These are phyloP conservation scores for Teunomyces panamensis DNA, from an alignment of 805 yeast genomes.

Conservation along the genomic window DNA sequence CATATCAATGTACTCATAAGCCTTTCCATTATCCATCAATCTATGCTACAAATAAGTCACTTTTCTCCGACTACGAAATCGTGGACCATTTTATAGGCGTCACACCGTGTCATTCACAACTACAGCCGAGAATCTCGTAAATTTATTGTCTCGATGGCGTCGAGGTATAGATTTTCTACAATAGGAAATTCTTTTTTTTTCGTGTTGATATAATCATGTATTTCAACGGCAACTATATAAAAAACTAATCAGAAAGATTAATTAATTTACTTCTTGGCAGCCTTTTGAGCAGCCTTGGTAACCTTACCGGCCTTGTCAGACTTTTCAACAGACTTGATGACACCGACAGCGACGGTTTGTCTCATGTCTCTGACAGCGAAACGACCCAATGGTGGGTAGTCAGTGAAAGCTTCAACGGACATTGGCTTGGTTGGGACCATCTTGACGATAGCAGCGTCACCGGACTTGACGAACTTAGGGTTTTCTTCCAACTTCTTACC, in stretches of 20 bases:
- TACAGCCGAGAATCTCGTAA: too few relatives aligned
- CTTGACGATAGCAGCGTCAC: slow-evolving; percentile 41
- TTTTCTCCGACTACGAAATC: too few relatives aligned
- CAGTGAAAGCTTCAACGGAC: slow-evolving; percentile 45
- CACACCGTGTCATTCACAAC: too few relatives aligned
- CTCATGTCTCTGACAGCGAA: slow-evolving; percentile 96
- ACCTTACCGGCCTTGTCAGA: slow-evolving; percentile 86
- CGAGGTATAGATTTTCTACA: background rate
- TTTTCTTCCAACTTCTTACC: slow-evolving; percentile 38
- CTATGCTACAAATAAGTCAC: too few relatives aligned
- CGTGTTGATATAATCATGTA: slow-evolving; percentile 1
- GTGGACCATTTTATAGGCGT: too few relatives aligned
- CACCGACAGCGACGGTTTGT: slow-evolving; percentile 99
- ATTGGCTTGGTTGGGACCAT: slow-evolving; percentile 44
- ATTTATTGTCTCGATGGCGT: too few relatives aligned
- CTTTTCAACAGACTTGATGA: slow-evolving; percentile 93
- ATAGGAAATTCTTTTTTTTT: background rate
- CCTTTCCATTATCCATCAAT: too few relatives aligned
- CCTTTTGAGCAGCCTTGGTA: slow-evolving; percentile 92
- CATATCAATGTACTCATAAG: background rate
- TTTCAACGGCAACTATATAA: slow-evolving; percentile 3
- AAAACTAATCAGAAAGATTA: slow-evolving; percentile 3
- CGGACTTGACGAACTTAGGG: slow-evolving; percentile 37
- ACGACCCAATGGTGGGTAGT: slow-evolving; percentile 46
- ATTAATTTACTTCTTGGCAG: slow-evolving; percentile 61